A percentile compares a stretch with the other conserved stretches of the same genome.
These are phyloP conservation scores for Phytophthora colocasiae DNA, from an alignment of 352 stramenopile genomes.

Conservation along the genomic window DNA sequence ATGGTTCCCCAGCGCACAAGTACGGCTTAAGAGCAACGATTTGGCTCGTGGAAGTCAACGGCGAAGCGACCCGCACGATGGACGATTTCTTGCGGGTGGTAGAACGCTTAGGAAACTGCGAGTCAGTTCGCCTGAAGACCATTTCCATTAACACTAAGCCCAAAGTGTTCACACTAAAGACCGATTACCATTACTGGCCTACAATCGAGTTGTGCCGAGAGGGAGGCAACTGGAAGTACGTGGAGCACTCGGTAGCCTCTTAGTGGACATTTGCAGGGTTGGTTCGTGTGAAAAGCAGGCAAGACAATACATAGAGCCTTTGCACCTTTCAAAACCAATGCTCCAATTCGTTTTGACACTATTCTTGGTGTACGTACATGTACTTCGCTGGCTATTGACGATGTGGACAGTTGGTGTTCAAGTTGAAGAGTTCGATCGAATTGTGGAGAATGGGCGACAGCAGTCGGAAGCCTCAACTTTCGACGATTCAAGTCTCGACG, in stretches of 20 bases:
- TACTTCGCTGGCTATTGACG: background rate
- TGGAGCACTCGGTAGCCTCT: constrained; percentile 29
- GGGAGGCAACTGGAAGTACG: constrained; percentile 78
- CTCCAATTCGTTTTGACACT: constrained; percentile 4
- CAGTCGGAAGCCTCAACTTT: background rate
- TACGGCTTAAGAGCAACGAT: constrained; percentile 91
- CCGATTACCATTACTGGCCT: constrained; percentile 93
- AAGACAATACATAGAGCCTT: constrained; percentile 22
- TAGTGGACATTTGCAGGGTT: constrained; percentile 5
- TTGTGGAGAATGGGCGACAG: background rate
- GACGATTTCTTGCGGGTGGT: constrained; percentile 90
- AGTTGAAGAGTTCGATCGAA: constrained; percentile 7
- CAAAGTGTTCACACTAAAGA: constrained; percentile 92
- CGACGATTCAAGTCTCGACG: constrained; percentile 14
- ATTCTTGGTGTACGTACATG: constrained; percentile 19
- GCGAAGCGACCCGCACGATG: constrained; percentile 74
- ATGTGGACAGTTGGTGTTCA: constrained; percentile 29
- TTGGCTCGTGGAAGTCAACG: constrained; percentile 93
- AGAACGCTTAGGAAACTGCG: constrained; percentile 77
- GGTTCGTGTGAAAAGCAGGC: background rate
- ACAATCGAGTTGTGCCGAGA: constrained; percentile 83
- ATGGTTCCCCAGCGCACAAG: constrained; percentile 92
- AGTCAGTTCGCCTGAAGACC: constrained; percentile 90
- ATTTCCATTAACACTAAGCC: constrained; percentile 92
- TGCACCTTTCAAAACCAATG: constrained; percentile 16